Evolutionary conservation across 441 rosid species (phyloP), one percentile per base, ranked within the genome.

Genomic region (Gossypium davidsonii): DNA sequence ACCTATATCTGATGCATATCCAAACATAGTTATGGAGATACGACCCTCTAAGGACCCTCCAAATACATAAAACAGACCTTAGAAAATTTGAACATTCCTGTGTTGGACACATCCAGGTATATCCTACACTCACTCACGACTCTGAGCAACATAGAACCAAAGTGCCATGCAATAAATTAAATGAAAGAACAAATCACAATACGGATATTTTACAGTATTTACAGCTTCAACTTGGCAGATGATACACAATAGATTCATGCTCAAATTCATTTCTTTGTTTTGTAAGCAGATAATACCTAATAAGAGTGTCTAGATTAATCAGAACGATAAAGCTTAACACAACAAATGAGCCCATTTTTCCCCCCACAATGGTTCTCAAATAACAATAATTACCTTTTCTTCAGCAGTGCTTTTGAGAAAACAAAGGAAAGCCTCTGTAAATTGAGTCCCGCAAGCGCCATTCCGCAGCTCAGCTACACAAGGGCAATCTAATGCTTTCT

Each of bases 401-500:
- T 87, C 96, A 0, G 91, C 80, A 15, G 90, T 84, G 79, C 97
- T 94, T 78, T 87, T 92, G 79, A 94, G 81, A 81, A 87, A 94
- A 80, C 98, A 94, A 53, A 83, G 84, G 77, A 94, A 94, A 0
- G 98, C 94, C 23, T 92, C 88, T 1, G 98, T 85, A 84, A 94
- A 94, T 80, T 82, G 91, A 74, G 56, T 63, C 5, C 97, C 97
- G 51, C 97, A 92, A 4, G 88, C 64, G 6, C 98, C 95, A 53
- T 65, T 85, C 60, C 93, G 90, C 80, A 94, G 79, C 74, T 89
- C 91, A 52, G 92, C 91, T n/a, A 94, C 81, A 82, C 98, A 94
- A 63, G 97, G 97, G 65, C 98, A 94, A 20, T 94, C 93, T 42
- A 94, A 76, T 34, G 97, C 97, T 83, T 86, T 94, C 81, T 85